Base-by-base conservation (phyloP, 371 early-diverging fungal genomes). In the Mortierella sp. region DNA sequence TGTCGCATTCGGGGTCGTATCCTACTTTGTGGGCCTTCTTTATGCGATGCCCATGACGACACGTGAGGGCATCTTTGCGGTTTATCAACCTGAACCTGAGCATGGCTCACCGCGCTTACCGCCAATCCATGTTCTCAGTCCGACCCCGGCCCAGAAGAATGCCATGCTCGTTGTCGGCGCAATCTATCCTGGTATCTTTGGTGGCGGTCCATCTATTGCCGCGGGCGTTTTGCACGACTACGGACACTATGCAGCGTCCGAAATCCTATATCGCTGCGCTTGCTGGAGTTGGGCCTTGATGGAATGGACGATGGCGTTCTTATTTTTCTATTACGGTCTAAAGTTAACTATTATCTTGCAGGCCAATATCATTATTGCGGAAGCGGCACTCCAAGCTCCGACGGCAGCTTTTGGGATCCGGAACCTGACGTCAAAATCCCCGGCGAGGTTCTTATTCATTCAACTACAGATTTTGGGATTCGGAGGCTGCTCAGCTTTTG, bases 281-380 rank as follows among this genome's bases (percentile, higher is more conserved):
- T 53, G 53, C 47, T 47, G 47, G 1, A 53, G 47, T 24, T 61
- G 62, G 62, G 46, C 32, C 8, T 15, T 61, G 37, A 53, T 47
- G 37, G 26, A 43, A 24, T 61, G 43, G 44, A 47, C 62, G 26
- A 28, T 61, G 23, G 54, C 53, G 4, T 37, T 53, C 1, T 26
- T 53, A 46, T 61, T 52, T 26, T 53, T 61, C 14, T 61, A 61
- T 34, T 61, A 61, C 26, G 62, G 62, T 6, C 39, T 61, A 14
- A 61, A 61, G 47, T 61, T 47, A 21, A 61, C 62, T 14, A 47
- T 61, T 27, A 52, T 61, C 48, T 46, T 61, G n/a, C 54, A 53
- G 7, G 54, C 62, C 62, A 61, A 61, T 24, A 61, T 61, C 34
- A 61, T 61, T 47, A 46, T 61, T 46, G 52, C 62, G 3, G 62